A percentile compares a stretch with the other conserved stretches of the same genome.
Evolutionary conservation across 1,284 basidiomycete species (phyloP).

Genomic region (Naganishia sp.): DNA sequence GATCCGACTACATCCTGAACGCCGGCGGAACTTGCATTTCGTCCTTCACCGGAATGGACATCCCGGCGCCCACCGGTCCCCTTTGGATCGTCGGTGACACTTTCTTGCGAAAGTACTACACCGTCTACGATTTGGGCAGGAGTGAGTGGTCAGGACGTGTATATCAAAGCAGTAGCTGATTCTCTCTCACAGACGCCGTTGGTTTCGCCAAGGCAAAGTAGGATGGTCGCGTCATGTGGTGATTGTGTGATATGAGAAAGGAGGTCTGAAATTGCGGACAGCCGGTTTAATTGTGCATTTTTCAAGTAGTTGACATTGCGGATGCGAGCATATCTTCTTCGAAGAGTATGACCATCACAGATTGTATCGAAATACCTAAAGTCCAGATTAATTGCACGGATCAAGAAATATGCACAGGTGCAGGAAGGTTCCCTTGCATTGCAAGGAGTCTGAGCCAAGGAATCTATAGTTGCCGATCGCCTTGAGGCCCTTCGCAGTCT

Average conservation of each 20-base stretch:
- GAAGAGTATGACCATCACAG: too few relatives aligned
- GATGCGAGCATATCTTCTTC: too few relatives aligned
- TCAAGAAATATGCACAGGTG: too few relatives aligned
- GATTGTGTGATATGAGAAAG: too few relatives aligned
- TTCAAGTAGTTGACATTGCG: too few relatives aligned
- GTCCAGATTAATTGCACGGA: too few relatives aligned
- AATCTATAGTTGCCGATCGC: neutral
- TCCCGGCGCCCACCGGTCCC: conserved; percentile 80
- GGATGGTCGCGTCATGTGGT: neutral
- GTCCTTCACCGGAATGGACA: conserved; percentile 88
- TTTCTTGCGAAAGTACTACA: conserved; percentile 87
- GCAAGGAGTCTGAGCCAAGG: too few relatives aligned
- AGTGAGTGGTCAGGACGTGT: conserved; percentile 33
- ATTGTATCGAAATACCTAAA: too few relatives aligned
- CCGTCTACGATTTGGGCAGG: conserved; percentile 85
- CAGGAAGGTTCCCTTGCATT: too few relatives aligned
- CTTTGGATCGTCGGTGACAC: conserved; percentile 92
- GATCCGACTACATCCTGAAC: conserved; percentile 85
- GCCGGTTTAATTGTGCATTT: too few relatives aligned
- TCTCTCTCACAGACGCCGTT: conserved; percentile 65
- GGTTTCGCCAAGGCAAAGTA: conserved; percentile 68
- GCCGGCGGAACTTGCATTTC: conserved; percentile 91
- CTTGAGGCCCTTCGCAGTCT: neutral
- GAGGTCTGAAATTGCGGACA: too few relatives aligned
- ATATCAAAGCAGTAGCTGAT: neutral